phyloP scores from a whole-genome alignment of 176 grass and related monocot species.

The Avena sativa region DNA sequence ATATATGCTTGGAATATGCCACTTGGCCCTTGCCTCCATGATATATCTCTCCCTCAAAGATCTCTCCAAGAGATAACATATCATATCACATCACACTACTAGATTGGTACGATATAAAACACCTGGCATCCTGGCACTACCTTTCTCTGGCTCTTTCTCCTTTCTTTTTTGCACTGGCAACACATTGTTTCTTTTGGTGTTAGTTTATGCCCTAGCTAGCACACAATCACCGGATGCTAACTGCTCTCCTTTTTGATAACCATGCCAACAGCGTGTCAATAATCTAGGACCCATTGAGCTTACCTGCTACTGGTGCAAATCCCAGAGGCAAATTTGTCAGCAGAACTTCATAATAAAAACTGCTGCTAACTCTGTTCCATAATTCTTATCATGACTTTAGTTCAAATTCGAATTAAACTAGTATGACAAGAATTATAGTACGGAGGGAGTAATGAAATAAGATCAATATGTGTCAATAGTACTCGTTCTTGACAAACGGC shows the following conservation, averaged over 20 bases:
- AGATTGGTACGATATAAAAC: background rate
- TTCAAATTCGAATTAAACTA: no score
- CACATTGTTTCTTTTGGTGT: background rate
- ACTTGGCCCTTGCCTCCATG: conserved; percentile 30
- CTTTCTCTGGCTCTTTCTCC: background rate
- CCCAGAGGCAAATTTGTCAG: background rate
- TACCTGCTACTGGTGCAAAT: conserved; percentile 4
- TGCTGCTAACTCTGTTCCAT: no score
- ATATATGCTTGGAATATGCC: conserved; percentile 53
- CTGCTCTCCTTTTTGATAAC: conserved; percentile 34
- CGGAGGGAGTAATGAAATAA: background rate
- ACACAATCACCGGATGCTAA: background rate
- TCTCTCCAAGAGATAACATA: conserved; percentile 27
- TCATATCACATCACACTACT: background rate
- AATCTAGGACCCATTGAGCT: conserved; percentile 28
- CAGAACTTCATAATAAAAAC: background rate
- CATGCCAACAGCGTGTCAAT: conserved; percentile 19
- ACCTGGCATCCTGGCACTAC: background rate
- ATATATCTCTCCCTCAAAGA: conserved; percentile 4
- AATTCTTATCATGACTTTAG: no score
- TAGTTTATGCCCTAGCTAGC: background rate
- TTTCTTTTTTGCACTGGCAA: background rate
- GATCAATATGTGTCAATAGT: background rate
- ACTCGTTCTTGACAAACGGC: background rate
- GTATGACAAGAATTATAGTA: no score